phyloP scores from a whole-genome alignment of 2,329 filamentous ascomycete genomes.

The Pestalotiopsis sp. region DNA sequence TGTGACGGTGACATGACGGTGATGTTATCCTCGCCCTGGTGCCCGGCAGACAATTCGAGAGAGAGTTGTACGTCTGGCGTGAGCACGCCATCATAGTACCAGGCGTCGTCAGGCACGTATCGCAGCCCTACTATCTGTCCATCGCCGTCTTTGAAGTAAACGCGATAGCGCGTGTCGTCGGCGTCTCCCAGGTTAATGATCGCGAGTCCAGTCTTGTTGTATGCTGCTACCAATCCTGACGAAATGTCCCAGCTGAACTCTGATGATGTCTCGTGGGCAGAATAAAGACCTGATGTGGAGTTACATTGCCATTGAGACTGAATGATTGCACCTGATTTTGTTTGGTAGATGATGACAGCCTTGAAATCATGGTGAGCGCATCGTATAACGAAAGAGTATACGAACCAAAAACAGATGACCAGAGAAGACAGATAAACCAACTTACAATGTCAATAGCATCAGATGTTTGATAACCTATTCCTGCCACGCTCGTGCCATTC shows the following conservation, averaged over 20 bases:
- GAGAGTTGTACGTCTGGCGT: neutral
- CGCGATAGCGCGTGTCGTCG: conserved; percentile 26
- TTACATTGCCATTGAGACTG: conserved; percentile 13
- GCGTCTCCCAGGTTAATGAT: conserved; percentile 19
- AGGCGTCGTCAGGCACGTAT: conserved; percentile 24
- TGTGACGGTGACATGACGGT: neutral
- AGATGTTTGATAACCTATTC: neutral
- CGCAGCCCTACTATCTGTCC: conserved; percentile 24
- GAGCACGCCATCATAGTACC: conserved; percentile 25
- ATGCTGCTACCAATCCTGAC: conserved; percentile 20
- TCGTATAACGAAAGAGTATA: neutral
- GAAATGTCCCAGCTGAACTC: conserved; percentile 18
- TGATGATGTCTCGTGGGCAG: neutral
- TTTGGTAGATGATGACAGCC: conserved; percentile 2
- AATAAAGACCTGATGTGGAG: neutral
- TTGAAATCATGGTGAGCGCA: neutral
- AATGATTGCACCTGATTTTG: conserved; percentile 1
- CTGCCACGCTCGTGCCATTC: conserved; percentile 13
- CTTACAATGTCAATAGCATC: neutral
- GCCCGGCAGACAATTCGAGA: neutral
- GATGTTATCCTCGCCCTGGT: neutral
- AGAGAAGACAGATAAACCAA: neutral
- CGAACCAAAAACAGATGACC: neutral
- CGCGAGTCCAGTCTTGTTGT: conserved; percentile 29
- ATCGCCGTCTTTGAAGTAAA: conserved; percentile 35